phyloP scores from a whole-genome alignment of 768 basidiomycete genomes.

The Lactarius hatsudake region DNA sequence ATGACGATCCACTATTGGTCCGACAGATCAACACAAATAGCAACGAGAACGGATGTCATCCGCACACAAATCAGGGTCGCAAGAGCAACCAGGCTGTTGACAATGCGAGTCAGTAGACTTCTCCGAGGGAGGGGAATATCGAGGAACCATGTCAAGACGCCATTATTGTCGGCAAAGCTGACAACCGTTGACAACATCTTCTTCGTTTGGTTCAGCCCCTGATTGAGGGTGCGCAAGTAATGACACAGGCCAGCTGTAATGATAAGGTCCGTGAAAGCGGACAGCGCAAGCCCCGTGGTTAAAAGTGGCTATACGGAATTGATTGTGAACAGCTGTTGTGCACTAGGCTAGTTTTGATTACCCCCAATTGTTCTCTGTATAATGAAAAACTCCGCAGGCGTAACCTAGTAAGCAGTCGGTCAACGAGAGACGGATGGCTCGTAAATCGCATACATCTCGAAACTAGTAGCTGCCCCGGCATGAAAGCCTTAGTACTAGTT shows the following conservation, averaged over 20 bases:
- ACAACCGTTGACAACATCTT: slow-evolving; percentile 21
- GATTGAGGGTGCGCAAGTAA: slow-evolving; percentile 23
- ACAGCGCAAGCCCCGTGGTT: slow-evolving; percentile 15
- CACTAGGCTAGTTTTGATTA: neutral
- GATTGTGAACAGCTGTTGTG: neutral
- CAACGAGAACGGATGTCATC: neutral
- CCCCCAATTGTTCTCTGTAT: slow-evolving; percentile 3
- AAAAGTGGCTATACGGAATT: slow-evolving; percentile 5
- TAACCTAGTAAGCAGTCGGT: slow-evolving; percentile 4
- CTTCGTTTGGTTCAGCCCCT: slow-evolving; percentile 6
- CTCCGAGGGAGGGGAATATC: neutral
- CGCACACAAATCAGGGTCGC: slow-evolving; percentile 14
- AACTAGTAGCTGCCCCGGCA: neutral
- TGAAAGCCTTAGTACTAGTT: neutral
- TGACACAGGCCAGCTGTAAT: slow-evolving; percentile 17
- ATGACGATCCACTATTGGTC: slow-evolving; percentile 15
- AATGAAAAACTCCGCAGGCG: neutral
- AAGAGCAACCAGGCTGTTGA: slow-evolving; percentile 13
- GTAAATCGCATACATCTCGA: slow-evolving; percentile 9
- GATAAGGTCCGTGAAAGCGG: slow-evolving; percentile 17
- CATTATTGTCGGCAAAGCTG: slow-evolving; percentile 17
- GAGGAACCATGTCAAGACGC: slow-evolving; percentile 22
- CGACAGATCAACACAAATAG: neutral
- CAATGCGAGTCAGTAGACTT: neutral
- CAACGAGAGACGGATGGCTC: neutral